Conservation (phyloP, 1,284 basidiomycete species). For the Tausonia pullulans region DNA sequence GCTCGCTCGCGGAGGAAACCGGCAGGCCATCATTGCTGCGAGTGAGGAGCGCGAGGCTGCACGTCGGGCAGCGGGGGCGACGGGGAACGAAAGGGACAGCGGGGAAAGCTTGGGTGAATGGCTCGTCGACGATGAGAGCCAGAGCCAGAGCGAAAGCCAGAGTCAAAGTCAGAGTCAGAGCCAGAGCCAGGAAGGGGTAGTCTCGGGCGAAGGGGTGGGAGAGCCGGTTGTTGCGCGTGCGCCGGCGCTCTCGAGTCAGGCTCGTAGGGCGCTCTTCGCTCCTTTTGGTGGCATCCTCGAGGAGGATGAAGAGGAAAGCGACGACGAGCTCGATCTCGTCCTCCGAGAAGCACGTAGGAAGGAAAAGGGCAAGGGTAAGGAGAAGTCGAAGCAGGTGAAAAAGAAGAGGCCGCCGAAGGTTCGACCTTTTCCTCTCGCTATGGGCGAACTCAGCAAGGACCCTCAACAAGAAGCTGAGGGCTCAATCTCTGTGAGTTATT, state of each 20-base stretch:
- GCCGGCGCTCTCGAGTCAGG: too few species aligned
- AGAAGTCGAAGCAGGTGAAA: background rate
- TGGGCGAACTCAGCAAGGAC: background rate
- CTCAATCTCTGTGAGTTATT: too few species aligned
- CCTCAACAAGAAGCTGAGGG: too few species aligned
- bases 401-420: background rate
- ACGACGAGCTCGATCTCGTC: too few species aligned
- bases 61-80: background rate
- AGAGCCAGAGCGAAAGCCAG: background rate
- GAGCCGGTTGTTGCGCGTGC: too few species aligned
- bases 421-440: background rate
- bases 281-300: too few species aligned
- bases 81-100: background rate
- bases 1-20: constrained; percentile 4
- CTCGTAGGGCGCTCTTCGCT: too few species aligned
- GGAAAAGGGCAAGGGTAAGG: background rate
- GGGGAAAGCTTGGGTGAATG: background rate
- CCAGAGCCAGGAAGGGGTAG: too few species aligned
- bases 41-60: background rate
- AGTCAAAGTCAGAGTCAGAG: too few species aligned
- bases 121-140: background rate
- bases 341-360: background rate
- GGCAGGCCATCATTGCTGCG: background rate
- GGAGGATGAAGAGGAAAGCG: background rate
- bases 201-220: too few species aligned